Evolutionary conservation across 2,329 filamentous ascomycete species (phyloP).

Genomic region (Emydomyces testavorans): DNA sequence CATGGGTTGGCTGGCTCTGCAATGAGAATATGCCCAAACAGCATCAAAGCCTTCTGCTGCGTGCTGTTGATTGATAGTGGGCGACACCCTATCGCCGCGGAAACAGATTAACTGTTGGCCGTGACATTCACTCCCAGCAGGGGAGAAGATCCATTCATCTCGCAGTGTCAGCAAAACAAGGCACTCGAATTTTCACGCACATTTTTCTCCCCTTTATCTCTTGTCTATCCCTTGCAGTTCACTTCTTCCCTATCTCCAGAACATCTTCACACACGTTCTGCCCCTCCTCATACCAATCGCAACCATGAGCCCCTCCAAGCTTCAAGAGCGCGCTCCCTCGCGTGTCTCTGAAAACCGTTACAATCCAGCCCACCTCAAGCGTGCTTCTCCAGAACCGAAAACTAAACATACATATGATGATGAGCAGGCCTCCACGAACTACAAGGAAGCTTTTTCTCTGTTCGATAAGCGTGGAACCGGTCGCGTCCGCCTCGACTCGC

Average conservation of each 20-base stretch:
- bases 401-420: constrained; percentile 6
- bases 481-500: constrained; percentile 70
- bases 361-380: neutral
- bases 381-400: neutral
- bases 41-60: neutral
- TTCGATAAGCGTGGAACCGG: constrained; percentile 99
- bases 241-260: neutral
- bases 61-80: neutral
- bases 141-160: neutral
- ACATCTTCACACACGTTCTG: neutral
- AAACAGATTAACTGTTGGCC: constrained; percentile 1
- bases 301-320: constrained; percentile 9
- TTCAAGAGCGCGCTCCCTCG: neutral
- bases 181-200: neutral
- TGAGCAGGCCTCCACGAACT: constrained; percentile 72
- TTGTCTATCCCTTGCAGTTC: neutral
- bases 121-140: neutral
- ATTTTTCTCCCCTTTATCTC: neutral
- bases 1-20: constrained; percentile 7
- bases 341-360: neutral
- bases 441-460: constrained; percentile 99
- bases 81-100: constrained; percentile 3
- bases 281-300: neutral
- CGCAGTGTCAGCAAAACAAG: constrained; percentile 1
- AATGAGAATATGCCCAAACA: too few relatives aligned